Conservation (phyloP, 2,329 filamentous ascomycete genomes). For the Venturia asperata region DNA sequence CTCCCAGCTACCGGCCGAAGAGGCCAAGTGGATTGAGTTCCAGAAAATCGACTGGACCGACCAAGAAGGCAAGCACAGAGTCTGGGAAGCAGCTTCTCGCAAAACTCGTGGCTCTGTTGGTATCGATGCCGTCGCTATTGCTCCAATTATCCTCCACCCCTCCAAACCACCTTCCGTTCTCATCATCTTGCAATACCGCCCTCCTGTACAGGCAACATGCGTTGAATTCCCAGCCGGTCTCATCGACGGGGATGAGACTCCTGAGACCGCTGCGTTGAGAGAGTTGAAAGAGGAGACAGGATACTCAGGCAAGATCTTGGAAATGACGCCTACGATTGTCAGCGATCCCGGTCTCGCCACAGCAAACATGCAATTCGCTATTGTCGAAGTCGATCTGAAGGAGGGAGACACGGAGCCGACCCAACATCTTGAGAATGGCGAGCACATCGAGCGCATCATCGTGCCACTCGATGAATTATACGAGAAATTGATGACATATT, state of each 20-base stretch:
- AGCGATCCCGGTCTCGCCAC: slow-evolving; percentile 38
- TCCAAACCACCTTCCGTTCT: slow-evolving; percentile 27
- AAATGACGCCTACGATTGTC: slow-evolving; percentile 37
- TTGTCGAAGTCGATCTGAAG: slow-evolving; percentile 61
- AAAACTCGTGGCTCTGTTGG: slow-evolving; percentile 56
- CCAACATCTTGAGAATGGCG: slow-evolving; percentile 67
- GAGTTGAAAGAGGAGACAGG: slow-evolving; percentile 60
- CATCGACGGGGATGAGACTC: slow-evolving; percentile 52
- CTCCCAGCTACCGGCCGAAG: slow-evolving; percentile 37
- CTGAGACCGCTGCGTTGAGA: slow-evolving; percentile 51
- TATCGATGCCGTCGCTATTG: slow-evolving; percentile 67
- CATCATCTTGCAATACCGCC: slow-evolving; percentile 49
- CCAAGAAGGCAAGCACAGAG: slow-evolving; percentile 50
- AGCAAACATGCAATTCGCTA: slow-evolving; percentile 53
- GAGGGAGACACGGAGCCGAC: slow-evolving; percentile 63
- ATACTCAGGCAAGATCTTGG: slow-evolving; percentile 46
- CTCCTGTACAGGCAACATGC: slow-evolving; percentile 51
- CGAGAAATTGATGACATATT: slow-evolving; percentile 44
- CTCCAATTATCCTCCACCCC: slow-evolving; percentile 54
- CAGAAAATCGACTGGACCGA: slow-evolving; percentile 52
- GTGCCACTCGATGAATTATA: slow-evolving; percentile 59
- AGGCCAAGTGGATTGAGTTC: slow-evolving; percentile 52
- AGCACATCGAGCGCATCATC: slow-evolving; percentile 75
- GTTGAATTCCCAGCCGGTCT: slow-evolving; percentile 58
- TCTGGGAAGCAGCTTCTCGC: slow-evolving; percentile 69